A percentile compares a stretch with the other conserved stretches of the same genome.
These are phyloP conservation scores for Cephaloascus fragrans DNA, from an alignment of 805 yeast species.

Conservation along the genomic window DNA sequence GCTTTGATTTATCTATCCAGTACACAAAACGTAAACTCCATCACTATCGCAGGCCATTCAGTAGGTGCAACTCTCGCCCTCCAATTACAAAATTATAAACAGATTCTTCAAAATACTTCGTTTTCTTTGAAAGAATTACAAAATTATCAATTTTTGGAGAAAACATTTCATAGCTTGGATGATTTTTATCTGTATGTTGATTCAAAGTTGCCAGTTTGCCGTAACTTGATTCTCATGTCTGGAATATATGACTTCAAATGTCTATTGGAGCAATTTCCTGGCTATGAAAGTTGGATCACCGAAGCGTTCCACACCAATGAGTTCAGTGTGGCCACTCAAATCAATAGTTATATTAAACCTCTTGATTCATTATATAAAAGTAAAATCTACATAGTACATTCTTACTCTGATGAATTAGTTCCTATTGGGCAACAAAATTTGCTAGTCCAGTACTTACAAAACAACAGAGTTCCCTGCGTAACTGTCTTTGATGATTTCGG, in stretches of 20 bases:
- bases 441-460: neutral
- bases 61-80: conserved; percentile 66
- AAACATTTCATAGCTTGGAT: neutral
- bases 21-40: conserved; percentile 4
- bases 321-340: neutral
- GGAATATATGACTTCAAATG: conserved; percentile 55
- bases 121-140: conserved; percentile 1
- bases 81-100: conserved; percentile 31
- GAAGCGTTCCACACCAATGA: conserved; percentile 40
- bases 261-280: conserved; percentile 52
- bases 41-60: conserved; percentile 59
- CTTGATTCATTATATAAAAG: too few relatives aligned
- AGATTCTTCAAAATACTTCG: conserved; percentile 3
- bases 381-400: neutral
- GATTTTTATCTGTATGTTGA: neutral
- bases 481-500: neutral
- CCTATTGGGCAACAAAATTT: neutral
- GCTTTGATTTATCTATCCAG: conserved; percentile 26
- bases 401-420: neutral
- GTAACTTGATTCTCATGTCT: conserved; percentile 34
- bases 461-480: neutral
- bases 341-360: too few relatives aligned
- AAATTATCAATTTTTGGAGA: neutral
- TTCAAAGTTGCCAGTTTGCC: conserved; percentile 5
- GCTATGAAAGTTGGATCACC: conserved; percentile 43